These are phyloP conservation scores for Periconia sp. DNA, from an alignment of 2,329 filamentous ascomycete genomes.

Conservation along the genomic window DNA sequence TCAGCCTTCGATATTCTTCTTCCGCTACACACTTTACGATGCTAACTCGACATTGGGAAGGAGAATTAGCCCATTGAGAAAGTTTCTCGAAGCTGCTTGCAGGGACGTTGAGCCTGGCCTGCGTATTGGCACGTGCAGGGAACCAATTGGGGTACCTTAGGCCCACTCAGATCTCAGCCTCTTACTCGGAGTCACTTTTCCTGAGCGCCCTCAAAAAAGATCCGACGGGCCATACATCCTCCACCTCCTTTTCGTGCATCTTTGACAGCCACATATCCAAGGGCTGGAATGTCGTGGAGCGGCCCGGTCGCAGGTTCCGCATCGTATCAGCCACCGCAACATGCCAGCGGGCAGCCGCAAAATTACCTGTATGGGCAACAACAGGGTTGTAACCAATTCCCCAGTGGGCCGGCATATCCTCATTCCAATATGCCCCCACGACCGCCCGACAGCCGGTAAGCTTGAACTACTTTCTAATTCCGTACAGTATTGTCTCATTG, in stretches of 20 bases:
- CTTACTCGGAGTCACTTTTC: conserved; percentile 1
- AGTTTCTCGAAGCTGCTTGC: no score
- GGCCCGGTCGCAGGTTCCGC: conserved; percentile 39
- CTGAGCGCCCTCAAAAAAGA: no score
- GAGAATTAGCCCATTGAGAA: not conserved
- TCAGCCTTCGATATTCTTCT: conserved; percentile 6
- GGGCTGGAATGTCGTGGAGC: conserved; percentile 44
- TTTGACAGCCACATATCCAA: conserved; percentile 2
- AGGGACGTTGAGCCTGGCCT: conserved; percentile 10
- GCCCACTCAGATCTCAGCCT: not conserved
- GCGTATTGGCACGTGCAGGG: conserved; percentile 35
- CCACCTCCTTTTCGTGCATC: no score
- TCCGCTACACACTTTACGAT: not conserved
- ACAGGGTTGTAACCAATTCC: conserved; percentile 38
- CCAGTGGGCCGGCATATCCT: conserved; percentile 28
- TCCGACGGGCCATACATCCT: no score
- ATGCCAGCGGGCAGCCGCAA: conserved; percentile 34
- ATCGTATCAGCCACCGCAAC: conserved; percentile 41
- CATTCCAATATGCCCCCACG: conserved; percentile 27
- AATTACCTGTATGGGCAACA: conserved; percentile 41
- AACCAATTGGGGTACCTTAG: conserved; percentile 28
- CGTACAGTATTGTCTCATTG: not conserved
- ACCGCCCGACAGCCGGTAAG: conserved; percentile 42
- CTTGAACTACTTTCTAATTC: no score
- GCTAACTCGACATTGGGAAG: conserved; percentile 1